Percentiles rank a stretch among this genome's conserved stretches.
Evolutionary conservation across 371 early-diverging fungal genomes (phyloP).

Genomic region (Ecytonucleospora hepatopenaei): DNA sequence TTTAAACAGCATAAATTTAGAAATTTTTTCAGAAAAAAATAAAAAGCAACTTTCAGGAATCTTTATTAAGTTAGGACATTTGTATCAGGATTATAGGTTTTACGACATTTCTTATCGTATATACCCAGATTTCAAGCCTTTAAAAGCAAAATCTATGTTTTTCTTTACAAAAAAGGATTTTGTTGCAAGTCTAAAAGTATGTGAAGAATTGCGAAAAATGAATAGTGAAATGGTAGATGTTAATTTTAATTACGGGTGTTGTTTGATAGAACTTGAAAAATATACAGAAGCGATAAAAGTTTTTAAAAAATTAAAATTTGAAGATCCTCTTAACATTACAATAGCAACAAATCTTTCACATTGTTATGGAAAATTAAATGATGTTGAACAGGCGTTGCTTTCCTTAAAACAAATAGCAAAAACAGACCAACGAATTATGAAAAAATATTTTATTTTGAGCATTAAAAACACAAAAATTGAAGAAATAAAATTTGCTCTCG

Average conservation of each 20-base stretch:
- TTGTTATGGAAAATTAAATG: conserved; percentile 27
- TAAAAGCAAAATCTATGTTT: conserved; percentile 21
- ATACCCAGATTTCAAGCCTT: conserved; percentile 29
- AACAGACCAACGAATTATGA: conserved; percentile 14
- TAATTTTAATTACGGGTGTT: conserved; percentile 27
- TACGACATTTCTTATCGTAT: conserved; percentile 19
- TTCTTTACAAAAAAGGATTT: conserved; percentile 14
- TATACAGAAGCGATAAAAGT: conserved; percentile 19
- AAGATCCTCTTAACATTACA: conserved; percentile 24
- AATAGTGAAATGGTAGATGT: conserved; percentile 21
- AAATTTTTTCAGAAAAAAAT: not conserved
- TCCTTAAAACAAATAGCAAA: conserved; percentile 17
- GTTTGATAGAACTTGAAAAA: conserved; percentile 6
- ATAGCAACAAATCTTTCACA: conserved; percentile 26
- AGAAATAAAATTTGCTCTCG: conserved; percentile 23
- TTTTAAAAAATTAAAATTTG: conserved; percentile 20
- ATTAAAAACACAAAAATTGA: conserved; percentile 13
- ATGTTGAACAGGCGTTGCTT: conserved; percentile 23
- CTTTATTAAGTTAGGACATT: conserved; percentile 25
- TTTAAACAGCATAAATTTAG: not conserved
- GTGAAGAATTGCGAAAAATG: conserved; percentile 16
- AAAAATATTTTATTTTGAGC: conserved; percentile 22
- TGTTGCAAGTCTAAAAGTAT: not conserved
- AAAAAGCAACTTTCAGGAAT: conserved; percentile 12
- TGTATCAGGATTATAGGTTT: conserved; percentile 15